Evolutionary conservation across 176 grass and related monocot genomes (phyloP).

Genomic region (Tillandsia leiboldiana): DNA sequence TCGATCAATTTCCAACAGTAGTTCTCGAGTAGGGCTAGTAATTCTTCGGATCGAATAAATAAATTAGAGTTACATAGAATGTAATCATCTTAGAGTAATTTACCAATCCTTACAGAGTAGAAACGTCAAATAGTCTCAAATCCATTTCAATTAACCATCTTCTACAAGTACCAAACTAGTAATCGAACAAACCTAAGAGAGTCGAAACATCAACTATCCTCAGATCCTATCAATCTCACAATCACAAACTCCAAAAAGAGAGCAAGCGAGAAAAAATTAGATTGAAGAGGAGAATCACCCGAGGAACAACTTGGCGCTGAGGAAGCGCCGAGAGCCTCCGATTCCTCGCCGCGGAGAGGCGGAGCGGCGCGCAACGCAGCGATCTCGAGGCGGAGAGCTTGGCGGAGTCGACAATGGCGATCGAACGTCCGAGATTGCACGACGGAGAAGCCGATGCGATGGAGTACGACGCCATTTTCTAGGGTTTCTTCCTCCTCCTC

Average conservation of each 20-base stretch:
- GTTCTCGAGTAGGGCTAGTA: neutral
- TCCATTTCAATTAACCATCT: too few species aligned
- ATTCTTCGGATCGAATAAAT: neutral
- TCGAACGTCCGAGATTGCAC: slow-evolving; percentile 11
- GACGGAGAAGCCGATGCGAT: neutral
- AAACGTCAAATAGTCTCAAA: too few species aligned
- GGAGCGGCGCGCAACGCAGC: slow-evolving; percentile 14
- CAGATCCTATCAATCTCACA: too few species aligned
- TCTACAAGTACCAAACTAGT: too few species aligned
- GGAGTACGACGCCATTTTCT: slow-evolving; percentile 33
- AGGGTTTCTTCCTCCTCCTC: neutral
- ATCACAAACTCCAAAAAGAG: neutral
- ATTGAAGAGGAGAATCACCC: slow-evolving; percentile 15
- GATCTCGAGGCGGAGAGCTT: slow-evolving; percentile 8
- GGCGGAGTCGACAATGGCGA: neutral
- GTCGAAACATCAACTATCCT: too few species aligned
- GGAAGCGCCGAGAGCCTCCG: slow-evolving; percentile 12
- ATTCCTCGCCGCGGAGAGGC: slow-evolving; percentile 8
- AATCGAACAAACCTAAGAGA: too few species aligned
- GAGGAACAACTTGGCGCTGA: slow-evolving; percentile 19
- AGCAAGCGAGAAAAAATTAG: neutral
- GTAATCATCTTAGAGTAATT: too few species aligned
- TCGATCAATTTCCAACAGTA: neutral
- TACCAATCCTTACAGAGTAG: too few species aligned
- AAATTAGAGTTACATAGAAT: too few species aligned